Percentiles rank a stretch among this genome's conserved stretches.
Conservation (phyloP, 441 rosid genomes). For the Croton setiger region DNA sequence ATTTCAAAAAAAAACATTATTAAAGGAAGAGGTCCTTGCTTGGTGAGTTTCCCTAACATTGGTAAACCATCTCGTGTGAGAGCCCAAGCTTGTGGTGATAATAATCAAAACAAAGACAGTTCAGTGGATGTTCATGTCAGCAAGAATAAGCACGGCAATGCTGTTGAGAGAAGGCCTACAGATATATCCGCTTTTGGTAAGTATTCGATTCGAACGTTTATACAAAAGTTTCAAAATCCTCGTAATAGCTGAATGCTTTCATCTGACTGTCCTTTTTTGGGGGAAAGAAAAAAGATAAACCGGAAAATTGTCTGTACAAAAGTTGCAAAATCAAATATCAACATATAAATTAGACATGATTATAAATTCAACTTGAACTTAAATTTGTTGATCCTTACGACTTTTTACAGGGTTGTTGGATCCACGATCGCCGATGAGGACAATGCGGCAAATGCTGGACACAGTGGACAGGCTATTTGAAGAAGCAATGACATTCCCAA, state of each 20-base stretch:
- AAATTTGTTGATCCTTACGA: not conserved
- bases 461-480: constrained; percentile 71
- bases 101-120: constrained; percentile 34
- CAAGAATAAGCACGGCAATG: constrained; percentile 29
- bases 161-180: constrained; percentile 42
- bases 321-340: too few relatives aligned
- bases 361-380: too few relatives aligned
- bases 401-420: constrained; percentile 47
- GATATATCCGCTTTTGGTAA: constrained; percentile 69
- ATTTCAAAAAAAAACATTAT: constrained; percentile 10
- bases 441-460: constrained; percentile 76
- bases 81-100: constrained; percentile 37
- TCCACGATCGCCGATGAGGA: constrained; percentile 66
- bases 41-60: constrained; percentile 28
- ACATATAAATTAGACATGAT: too few relatives aligned
- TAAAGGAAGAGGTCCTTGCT: constrained; percentile 22
- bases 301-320: too few relatives aligned
- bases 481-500: constrained; percentile 37
- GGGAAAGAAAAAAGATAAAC: too few relatives aligned
- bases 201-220: constrained; percentile 10
- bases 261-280: too few relatives aligned
- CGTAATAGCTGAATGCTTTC: too few relatives aligned
- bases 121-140: constrained; percentile 50
- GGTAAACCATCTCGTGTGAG: constrained; percentile 25
- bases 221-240: too few relatives aligned